These are phyloP conservation scores for Dittrichia graveolens DNA, from an alignment of 129 eudicot genomes.

Conservation along the genomic window DNA sequence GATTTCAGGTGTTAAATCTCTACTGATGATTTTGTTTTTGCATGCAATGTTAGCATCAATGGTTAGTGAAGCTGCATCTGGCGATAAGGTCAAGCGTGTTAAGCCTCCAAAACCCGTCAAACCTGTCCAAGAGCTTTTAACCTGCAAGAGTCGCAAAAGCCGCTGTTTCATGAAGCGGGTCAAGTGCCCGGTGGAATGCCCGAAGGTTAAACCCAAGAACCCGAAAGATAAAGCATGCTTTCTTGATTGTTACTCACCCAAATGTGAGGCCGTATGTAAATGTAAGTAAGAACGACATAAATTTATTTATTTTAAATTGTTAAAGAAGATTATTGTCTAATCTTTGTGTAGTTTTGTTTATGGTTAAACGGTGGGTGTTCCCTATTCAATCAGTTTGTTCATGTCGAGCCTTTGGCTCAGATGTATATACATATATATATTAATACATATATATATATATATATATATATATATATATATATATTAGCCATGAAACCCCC, in stretches of 20 bases:
- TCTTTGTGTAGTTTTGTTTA: too few relatives aligned
- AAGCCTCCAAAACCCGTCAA: conserved; percentile 35
- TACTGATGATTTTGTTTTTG: conserved; percentile 27
- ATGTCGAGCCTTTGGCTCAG: neutral
- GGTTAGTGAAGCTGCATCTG: conserved; percentile 33
- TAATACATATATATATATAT: too few relatives aligned
- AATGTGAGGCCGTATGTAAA: conserved; percentile 47
- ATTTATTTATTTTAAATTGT: neutral
- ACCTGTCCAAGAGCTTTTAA: conserved; percentile 29
- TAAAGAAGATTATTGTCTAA: neutral
- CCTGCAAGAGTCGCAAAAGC: conserved; percentile 39
- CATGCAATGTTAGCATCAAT: conserved; percentile 8
- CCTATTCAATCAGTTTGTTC: too few relatives aligned
- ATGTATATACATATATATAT: too few relatives aligned
- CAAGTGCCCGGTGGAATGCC: conserved; percentile 44
- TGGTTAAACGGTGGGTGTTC: too few relatives aligned
- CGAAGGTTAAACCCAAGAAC: conserved; percentile 39
- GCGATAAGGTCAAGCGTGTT: conserved; percentile 22
- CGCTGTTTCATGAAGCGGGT: conserved; percentile 40
- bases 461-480: too few relatives aligned
- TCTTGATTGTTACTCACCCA: conserved; percentile 50
- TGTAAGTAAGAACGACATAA: conserved; percentile 22
- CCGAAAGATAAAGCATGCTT: conserved; percentile 43
- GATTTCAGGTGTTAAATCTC: conserved; percentile 25
- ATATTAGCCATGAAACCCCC: too few relatives aligned